Evolutionary conservation across 352 stramenopile species (phyloP).

Genomic region (Phytophthora citricola): DNA sequence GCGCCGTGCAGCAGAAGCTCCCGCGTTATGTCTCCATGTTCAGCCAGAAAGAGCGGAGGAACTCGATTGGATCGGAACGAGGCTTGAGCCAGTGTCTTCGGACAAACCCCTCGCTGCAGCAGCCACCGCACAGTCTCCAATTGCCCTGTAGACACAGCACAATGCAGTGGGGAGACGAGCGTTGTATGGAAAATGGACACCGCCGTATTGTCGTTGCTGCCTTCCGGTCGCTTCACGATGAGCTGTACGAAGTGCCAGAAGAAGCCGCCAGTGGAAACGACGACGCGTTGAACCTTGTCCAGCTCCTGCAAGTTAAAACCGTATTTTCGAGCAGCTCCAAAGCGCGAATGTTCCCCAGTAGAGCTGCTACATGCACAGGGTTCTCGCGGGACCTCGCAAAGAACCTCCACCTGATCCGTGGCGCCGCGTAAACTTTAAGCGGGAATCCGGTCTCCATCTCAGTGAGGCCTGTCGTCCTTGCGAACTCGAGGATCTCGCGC

Average conservation of each 20-base stretch:
- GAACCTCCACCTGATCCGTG: slow-evolving; percentile 51
- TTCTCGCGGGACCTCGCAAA: slow-evolving; percentile 71
- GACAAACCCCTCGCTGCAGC: slow-evolving; percentile 47
- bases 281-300: slow-evolving; percentile 73
- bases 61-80: slow-evolving; percentile 65
- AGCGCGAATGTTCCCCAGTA: slow-evolving; percentile 64
- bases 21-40: slow-evolving; percentile 59
- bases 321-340: slow-evolving; percentile 54
- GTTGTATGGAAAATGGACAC: slow-evolving; percentile 60
- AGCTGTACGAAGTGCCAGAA: slow-evolving; percentile 73
- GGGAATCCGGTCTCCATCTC: slow-evolving; percentile 54
- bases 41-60: slow-evolving; percentile 70
- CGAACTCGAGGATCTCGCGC: slow-evolving; percentile 52
- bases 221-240: slow-evolving; percentile 43
- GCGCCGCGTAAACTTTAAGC: slow-evolving; percentile 44
- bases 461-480: slow-evolving; percentile 32
- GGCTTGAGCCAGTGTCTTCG: slow-evolving; percentile 45
- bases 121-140: slow-evolving; percentile 66
- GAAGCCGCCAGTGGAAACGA: slow-evolving; percentile 68
- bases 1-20: slow-evolving; percentile 60
- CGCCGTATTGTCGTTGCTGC: slow-evolving; percentile 25
- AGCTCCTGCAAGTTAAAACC: slow-evolving; percentile 58
- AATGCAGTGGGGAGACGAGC: slow-evolving; percentile 50
- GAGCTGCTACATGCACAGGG: slow-evolving; percentile 69
- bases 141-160: slow-evolving; percentile 22